Percentiles rank a stretch among this genome's conserved stretches.
phyloP scores from a whole-genome alignment of 2,329 filamentous ascomycete genomes.

The Orbilia blumenaviensis region DNA sequence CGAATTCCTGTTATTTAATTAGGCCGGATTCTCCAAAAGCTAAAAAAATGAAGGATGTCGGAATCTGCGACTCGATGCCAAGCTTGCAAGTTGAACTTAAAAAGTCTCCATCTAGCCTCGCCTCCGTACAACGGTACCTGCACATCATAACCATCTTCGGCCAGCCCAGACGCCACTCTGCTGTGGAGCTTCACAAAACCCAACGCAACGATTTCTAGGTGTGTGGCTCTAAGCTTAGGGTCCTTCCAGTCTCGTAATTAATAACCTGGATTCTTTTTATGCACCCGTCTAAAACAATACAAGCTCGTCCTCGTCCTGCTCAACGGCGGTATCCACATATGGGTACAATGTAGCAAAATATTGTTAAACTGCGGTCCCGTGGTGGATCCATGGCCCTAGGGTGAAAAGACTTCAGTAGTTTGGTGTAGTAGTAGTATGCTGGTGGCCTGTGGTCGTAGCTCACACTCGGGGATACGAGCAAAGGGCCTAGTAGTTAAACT shows the following conservation, averaged over 20 bases:
- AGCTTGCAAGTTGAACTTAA: too few species aligned
- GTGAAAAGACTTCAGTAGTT: too few species aligned
- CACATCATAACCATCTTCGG: slow-evolving; percentile 22
- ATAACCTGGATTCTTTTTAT: not conserved
- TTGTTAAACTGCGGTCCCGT: not conserved
- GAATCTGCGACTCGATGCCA: not conserved
- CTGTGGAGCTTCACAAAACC: slow-evolving; percentile 1
- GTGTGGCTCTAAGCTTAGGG: not conserved
- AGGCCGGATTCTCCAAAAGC: too few species aligned
- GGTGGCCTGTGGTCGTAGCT: too few species aligned
- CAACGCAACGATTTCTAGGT: not conserved
- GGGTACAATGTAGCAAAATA: too few species aligned
- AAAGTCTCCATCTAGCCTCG: slow-evolving; percentile 7
- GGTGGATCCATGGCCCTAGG: too few species aligned
- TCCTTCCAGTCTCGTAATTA: not conserved
- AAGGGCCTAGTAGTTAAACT: too few species aligned
- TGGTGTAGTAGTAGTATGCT: too few species aligned
- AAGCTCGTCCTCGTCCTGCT: not conserved
- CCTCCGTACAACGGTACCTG: slow-evolving; percentile 24
- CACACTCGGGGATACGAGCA: too few species aligned
- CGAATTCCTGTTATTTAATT: too few species aligned
- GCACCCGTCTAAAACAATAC: not conserved
- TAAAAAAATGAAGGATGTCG: too few species aligned
- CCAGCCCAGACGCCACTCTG: slow-evolving; percentile 5
- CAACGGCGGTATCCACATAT: not conserved